Evolutionary conservation across 768 basidiomycete genomes (phyloP), one percentile per base, ranked within the genome.

Genomic region (Hericium rajendrae): DNA sequence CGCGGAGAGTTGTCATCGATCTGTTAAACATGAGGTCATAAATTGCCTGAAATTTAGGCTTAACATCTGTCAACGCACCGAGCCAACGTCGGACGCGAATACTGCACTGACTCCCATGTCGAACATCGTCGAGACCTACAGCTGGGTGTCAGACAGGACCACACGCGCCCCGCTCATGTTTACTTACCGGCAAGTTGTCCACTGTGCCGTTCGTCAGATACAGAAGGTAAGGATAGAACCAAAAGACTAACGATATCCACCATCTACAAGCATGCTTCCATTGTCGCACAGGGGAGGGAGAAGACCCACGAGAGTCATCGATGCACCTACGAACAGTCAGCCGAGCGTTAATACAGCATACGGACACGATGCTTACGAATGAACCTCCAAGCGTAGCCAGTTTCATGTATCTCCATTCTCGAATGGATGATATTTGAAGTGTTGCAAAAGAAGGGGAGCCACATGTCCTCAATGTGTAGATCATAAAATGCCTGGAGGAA

Each of bases 401-500:
- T 91, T 64, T 94, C 89, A 65, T 99, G 97, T 46, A 98, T 86
- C 66, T 98, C 94, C 93, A 98, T 98, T 9, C 85, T 80, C 9
- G 93, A 97, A 48, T 90, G 91, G 54, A 86, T 93, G 69, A 99
- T 97, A 65, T 97, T 97, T 18, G 97, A 95, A 2, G 95, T 91
- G 65, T 98, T 98, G 72, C 94, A 97, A 72, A 95, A 98, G 74
- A 84, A 97, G 4, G 95, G 97, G 6, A 99, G 76, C 97, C 95
- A 98, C 90, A 97, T 95, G 71, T 97, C 94, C 71, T 93, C 89
- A 41, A 92, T 92, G 64, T 97, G 94, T 43, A 94, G 82, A 69
- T 91, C 92, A 64, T 93, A 95, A 69, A 97, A 95, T 16, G 90
- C 83, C 82, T 91, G 65, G 16, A 50, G 10, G n/a, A 50, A 48